A percentile compares a stretch with the other conserved stretches of the same genome.
Evolutionary conservation across 305 asterid species (phyloP).

Genomic region (Andrographis paniculata): DNA sequence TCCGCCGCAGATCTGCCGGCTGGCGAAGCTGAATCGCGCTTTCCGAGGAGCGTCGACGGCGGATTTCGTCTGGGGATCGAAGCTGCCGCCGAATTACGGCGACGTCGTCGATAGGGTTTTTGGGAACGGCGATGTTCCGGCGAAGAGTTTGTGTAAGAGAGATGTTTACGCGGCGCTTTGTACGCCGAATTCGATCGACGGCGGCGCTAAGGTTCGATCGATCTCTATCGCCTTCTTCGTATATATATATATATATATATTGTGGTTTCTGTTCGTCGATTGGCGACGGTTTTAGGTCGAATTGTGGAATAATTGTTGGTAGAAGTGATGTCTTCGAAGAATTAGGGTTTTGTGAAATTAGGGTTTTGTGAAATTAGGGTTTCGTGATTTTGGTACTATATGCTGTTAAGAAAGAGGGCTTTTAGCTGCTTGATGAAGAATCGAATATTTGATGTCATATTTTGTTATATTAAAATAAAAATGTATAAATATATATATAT

Average conservation of each 20-base stretch:
- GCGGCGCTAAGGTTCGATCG: slow-evolving; percentile 47
- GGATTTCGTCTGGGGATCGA: slow-evolving; percentile 85
- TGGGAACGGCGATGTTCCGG: slow-evolving; percentile 15
- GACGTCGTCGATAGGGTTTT: slow-evolving; percentile 46
- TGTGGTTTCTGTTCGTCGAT: background rate
- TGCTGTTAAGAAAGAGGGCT: too few species aligned
- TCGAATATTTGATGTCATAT: too few species aligned
- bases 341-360: too few species aligned
- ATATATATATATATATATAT: too few species aligned
- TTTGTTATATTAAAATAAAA: too few species aligned
- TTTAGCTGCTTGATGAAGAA: too few species aligned
- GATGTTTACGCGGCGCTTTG: slow-evolving; percentile 63
- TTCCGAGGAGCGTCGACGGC: slow-evolving; percentile 67
- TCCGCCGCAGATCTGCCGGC: slow-evolving; percentile 78
- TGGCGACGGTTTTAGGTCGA: too few species aligned
- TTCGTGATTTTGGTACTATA: too few species aligned
- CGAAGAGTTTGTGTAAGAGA: slow-evolving; percentile 45
- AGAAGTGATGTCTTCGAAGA: too few species aligned
- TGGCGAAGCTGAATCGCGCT: slow-evolving; percentile 61
- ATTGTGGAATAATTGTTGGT: too few species aligned
- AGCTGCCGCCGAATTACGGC: slow-evolving; percentile 61
- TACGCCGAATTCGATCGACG: slow-evolving; percentile 50
- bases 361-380: too few species aligned
- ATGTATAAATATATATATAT: too few species aligned
- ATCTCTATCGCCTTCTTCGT: slow-evolving; percentile 7